These are phyloP conservation scores for Vigna unguiculata DNA, from an alignment of 306 rosid species.

Conservation along the genomic window DNA sequence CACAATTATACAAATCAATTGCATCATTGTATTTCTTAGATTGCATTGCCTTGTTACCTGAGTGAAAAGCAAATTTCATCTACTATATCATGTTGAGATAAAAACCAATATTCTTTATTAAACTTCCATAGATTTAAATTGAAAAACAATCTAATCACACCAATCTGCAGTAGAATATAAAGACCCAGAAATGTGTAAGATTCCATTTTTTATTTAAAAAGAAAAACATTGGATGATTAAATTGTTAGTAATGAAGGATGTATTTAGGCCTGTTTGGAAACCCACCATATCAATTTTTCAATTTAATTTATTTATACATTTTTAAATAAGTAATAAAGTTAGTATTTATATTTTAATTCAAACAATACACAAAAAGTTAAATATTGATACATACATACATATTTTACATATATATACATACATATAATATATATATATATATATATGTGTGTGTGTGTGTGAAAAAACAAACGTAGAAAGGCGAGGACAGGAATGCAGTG, in stretches of 20 bases:
- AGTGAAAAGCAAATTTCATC: slow-evolving; percentile 42
- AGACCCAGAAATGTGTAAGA: slow-evolving; percentile 10
- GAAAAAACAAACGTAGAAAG: too few relatives aligned
- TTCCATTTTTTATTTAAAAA: background rate
- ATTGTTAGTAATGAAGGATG: slow-evolving; percentile 4
- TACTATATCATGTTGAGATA: slow-evolving; percentile 35
- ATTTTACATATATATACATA: too few relatives aligned
- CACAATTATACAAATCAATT: slow-evolving; percentile 81
- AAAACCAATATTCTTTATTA: slow-evolving; percentile 32
- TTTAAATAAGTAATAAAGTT: too few relatives aligned
- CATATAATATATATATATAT: too few relatives aligned
- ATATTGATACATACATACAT: too few relatives aligned
- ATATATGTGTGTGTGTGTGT: too few relatives aligned
- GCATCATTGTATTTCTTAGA: slow-evolving; percentile 68
- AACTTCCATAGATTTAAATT: slow-evolving; percentile 18
- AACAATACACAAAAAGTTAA: too few relatives aligned
- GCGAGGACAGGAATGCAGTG: too few relatives aligned
- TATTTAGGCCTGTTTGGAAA: background rate
- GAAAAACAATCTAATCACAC: slow-evolving; percentile 18
- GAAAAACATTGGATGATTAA: slow-evolving; percentile 12
- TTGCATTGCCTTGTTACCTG: slow-evolving; percentile 92
- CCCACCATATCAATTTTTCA: too few relatives aligned
- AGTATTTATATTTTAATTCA: too few relatives aligned
- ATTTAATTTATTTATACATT: too few relatives aligned
- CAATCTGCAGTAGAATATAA: slow-evolving; percentile 18